phyloP scores from a whole-genome alignment of 176 grass and related monocot species.

The Canna indica region DNA sequence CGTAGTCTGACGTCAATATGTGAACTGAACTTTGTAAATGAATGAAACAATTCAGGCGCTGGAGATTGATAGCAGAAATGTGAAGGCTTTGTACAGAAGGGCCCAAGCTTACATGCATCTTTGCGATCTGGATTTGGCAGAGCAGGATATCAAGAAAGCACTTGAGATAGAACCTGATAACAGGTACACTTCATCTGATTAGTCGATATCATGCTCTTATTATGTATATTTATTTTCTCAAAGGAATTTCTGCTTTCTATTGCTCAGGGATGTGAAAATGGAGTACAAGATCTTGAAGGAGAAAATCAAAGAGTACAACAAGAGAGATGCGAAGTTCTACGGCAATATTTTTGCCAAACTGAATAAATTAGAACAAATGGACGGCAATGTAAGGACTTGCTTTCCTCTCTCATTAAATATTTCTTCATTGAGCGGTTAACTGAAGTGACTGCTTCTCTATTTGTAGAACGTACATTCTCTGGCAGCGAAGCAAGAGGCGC shows the following conservation, averaged over 20 bases:
- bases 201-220: too few species aligned
- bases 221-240: not conserved
- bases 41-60: constrained; percentile 40
- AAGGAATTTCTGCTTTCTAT: not conserved
- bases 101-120: constrained; percentile 57
- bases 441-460: too few species aligned
- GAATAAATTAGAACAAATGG: constrained; percentile 26
- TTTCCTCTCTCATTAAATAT: not conserved
- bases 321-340: constrained; percentile 68
- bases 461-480: too few species aligned
- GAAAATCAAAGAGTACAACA: constrained; percentile 55
- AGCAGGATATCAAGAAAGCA: constrained; percentile 65
- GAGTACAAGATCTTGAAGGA: constrained; percentile 78
- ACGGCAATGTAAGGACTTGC: constrained; percentile 23
- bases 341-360: constrained; percentile 68
- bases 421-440: not conserved
- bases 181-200: constrained; percentile 28
- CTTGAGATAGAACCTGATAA: constrained; percentile 83
- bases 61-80: constrained; percentile 60
- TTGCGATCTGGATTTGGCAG: constrained; percentile 73
- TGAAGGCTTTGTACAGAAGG: constrained; percentile 81
- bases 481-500: too few species aligned
- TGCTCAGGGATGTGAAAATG: constrained; percentile 64
- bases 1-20: not conserved
- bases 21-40: constrained; percentile 10